Conservation (phyloP, 2,329 filamentous ascomycete species). For the Aspergillus alliaceus region DNA sequence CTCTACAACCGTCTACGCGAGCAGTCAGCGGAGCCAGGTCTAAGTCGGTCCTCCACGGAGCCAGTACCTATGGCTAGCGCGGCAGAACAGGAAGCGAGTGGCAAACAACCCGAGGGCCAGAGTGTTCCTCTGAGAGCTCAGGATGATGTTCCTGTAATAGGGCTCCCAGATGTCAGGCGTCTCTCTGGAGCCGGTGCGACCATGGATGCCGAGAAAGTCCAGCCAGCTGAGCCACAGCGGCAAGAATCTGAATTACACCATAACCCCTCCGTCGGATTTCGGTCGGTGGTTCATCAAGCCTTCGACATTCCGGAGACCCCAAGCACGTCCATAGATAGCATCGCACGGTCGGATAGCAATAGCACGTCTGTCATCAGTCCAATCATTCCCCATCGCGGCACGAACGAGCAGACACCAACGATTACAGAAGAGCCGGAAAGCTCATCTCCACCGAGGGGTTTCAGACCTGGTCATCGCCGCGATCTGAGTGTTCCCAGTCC, state of each 20-base stretch:
- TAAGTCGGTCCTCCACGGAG: conserved; percentile 5
- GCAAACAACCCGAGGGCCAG: neutral
- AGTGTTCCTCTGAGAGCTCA: neutral
- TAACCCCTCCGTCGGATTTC: conserved; percentile 57
- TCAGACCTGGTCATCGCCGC: conserved; percentile 57
- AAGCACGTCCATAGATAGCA: conserved; percentile 52
- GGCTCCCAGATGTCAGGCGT: conserved; percentile 45
- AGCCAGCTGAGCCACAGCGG: conserved; percentile 11
- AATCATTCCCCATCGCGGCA: conserved; percentile 54
- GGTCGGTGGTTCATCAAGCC: conserved; percentile 63
- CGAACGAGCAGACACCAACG: conserved; percentile 49
- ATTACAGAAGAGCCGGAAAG: conserved; percentile 56
- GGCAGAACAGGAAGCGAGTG: neutral
- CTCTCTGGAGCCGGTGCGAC: conserved; percentile 41
- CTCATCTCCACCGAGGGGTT: conserved; percentile 30
- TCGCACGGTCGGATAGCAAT: conserved; percentile 62
- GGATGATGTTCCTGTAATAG: conserved; percentile 19
- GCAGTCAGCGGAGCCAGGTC: conserved; percentile 55
- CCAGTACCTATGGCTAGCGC: neutral
- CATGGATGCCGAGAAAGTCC: conserved; percentile 19
- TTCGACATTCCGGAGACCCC: conserved; percentile 61
- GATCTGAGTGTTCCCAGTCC: conserved; percentile 60
- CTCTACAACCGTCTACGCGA: conserved; percentile 73
- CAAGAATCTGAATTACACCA: conserved; percentile 45
- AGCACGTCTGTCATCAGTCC: conserved; percentile 65